A percentile compares a stretch with the other conserved stretches of the same genome.
Evolutionary conservation across 805 yeast genomes (phyloP).

Genomic region (Priceomyces carsonii): DNA sequence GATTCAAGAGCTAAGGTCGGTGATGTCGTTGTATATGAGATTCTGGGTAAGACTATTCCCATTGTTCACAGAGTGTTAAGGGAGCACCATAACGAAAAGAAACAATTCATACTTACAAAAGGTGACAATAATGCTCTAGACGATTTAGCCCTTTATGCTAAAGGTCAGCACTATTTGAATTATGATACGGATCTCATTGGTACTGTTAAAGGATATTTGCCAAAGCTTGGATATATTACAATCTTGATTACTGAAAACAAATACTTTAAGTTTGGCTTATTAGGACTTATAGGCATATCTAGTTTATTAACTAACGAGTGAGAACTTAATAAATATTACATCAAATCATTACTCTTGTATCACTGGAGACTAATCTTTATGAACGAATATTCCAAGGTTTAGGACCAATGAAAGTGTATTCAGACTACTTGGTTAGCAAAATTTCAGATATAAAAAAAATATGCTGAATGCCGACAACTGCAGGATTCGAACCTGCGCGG

Average conservation of each 20-base stretch:
- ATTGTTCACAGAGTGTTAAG: constrained; percentile 94
- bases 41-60: constrained; percentile 79
- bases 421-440: neutral
- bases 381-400: neutral
- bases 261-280: constrained; percentile 74
- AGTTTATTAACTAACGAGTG: constrained; percentile 50
- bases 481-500: constrained; percentile 69
- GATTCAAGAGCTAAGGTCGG: constrained; percentile 70
- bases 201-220: constrained; percentile 89
- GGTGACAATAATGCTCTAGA: constrained; percentile 96
- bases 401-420: neutral
- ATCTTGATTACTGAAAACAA: constrained; percentile 87
- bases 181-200: constrained; percentile 82
- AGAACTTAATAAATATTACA: too few species aligned
- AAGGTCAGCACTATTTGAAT: constrained; percentile 72
- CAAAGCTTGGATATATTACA: constrained; percentile 87
- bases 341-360: neutral
- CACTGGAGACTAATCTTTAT: neutral
- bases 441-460: neutral
- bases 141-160: constrained; percentile 82
- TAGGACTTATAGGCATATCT: constrained; percentile 73
- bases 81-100: constrained; percentile 61
- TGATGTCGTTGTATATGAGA: constrained; percentile 90
- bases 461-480: constrained; percentile 56
- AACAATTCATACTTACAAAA: constrained; percentile 82